A percentile compares a stretch with the other conserved stretches of the same genome.
phyloP scores from a whole-genome alignment of 2,329 filamentous ascomycete species.

The Leptographium galeiforme region DNA sequence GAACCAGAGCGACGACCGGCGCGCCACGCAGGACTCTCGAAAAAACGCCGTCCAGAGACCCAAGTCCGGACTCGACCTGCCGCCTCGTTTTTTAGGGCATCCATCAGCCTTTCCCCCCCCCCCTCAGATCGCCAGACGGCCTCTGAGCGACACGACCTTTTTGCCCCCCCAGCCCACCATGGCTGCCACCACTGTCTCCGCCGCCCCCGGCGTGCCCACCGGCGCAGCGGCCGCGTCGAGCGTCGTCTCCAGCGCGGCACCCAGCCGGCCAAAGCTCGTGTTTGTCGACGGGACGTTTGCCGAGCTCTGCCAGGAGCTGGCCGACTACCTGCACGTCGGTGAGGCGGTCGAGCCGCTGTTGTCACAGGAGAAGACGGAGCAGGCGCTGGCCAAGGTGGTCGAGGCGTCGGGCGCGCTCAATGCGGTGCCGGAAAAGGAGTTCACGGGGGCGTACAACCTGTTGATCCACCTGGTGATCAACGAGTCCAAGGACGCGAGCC shows the following conservation, averaged over 20 bases:
- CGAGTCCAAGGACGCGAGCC: conserved; percentile 72
- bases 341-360: conserved; percentile 65
- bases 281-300: conserved; percentile 87
- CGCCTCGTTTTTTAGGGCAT: too few species aligned
- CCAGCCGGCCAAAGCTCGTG: conserved; percentile 41
- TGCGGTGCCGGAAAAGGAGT: conserved; percentile 86
- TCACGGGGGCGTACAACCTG: conserved; percentile 91
- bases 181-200: conserved; percentile 4
- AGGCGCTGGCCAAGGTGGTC: conserved; percentile 80
- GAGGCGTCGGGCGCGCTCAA: conserved; percentile 66
- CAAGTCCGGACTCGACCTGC: background rate
- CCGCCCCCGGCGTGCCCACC: conserved; percentile 1
- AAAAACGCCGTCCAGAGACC: background rate
- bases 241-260: background rate
- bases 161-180: conserved; percentile 2
- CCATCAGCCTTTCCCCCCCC: background rate
- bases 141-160: too few species aligned
- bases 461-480: conserved; percentile 76
- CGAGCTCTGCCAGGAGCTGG: conserved; percentile 88
- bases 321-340: conserved; percentile 79
- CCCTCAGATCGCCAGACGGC: background rate
- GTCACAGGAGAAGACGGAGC: conserved; percentile 65
- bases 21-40: background rate
- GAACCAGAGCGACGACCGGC: conserved; percentile 3
- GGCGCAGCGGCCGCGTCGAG: background rate